A percentile compares a stretch with the other conserved stretches of the same genome.
Evolutionary conservation across 208 protist genomes (phyloP).

Genomic region (Dictyostelium gargantuum): DNA sequence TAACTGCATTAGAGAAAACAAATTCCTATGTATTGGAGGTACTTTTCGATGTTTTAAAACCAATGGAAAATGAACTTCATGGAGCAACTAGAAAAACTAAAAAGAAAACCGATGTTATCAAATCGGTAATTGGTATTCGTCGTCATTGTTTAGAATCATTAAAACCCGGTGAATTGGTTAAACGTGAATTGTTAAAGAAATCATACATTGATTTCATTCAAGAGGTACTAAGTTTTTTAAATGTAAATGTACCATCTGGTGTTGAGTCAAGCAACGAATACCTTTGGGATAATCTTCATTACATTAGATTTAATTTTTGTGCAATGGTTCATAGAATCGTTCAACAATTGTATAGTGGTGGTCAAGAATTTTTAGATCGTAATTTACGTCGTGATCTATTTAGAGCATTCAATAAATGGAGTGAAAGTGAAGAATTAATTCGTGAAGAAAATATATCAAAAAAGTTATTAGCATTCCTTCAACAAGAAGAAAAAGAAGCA

Average conservation of each 20-base stretch:
- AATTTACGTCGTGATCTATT: conserved; percentile 27
- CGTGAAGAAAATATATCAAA: background rate
- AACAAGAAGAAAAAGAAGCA: conserved; percentile 52
- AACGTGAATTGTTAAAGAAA: conserved; percentile 11
- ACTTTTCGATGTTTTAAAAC: conserved; percentile 49
- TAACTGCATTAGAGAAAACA: conserved; percentile 60
- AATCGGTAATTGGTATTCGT: conserved; percentile 39
- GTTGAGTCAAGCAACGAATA: conserved; percentile 6
- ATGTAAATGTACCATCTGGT: background rate
- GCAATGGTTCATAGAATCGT: conserved; percentile 45
- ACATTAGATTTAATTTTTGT: conserved; percentile 64
- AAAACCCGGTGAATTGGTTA: conserved; percentile 32
- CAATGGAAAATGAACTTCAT: conserved; percentile 47
- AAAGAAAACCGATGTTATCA: conserved; percentile 39
- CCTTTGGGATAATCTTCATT: conserved; percentile 41
- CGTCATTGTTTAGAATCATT: conserved; percentile 53
- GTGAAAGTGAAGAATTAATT: conserved; percentile 45
- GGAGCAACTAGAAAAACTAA: conserved; percentile 25
- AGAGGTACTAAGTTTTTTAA: conserved; percentile 10
- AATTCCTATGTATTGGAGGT: conserved; percentile 55
- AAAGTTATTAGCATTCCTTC: background rate
- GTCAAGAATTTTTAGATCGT: conserved; percentile 40
- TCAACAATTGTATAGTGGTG: conserved; percentile 45
- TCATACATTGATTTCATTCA: conserved; percentile 43
- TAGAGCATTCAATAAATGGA: conserved; percentile 42